Evolutionary conservation across 176 grass and related monocot genomes (phyloP), one percentile per base, ranked within the genome.

Genomic region (Triticum turgidum): DNA sequence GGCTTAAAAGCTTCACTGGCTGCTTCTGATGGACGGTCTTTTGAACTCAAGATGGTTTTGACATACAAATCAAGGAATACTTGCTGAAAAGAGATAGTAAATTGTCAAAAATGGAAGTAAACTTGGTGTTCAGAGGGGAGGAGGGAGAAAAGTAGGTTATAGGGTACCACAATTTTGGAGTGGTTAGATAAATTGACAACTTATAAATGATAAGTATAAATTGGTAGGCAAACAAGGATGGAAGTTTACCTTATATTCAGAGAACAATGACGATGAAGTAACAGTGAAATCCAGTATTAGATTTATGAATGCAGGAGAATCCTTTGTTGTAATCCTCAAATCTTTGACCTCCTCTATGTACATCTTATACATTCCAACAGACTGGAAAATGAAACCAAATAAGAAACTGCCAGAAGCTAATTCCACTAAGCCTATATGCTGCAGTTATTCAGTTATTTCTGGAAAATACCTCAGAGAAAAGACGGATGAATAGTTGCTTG

Each of bases 41-140:
- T 98, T 73, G 93, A 88, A 88, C 93, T 95, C 83, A 98, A 89
- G 73, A 96, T 90, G 45, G 79, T 80, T 90, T 91, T 96, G 69
- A 94, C 82, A 78, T 94, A 98, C 42, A 96, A 73, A 83, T 98
- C 96, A 89, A 98, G 96, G 83, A 98, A 96, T 68, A 89, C 37
- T n/a, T 69, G 59, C 93, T 98, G 93, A 84, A 91, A 89, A 77
- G 44, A 79, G 11, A 80, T 51, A 85, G 58, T 35, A 62, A 54
- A 76, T 78, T 67, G 38, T 83, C 85, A 86, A 45, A 75, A 21
- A 87, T 14, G 39, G 5, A 65, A 72, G 73, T 2, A 42, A 81
- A 77, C 65, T 30, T 79, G 13, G 79, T 1, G 25, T 54, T 27
- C 38, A 82, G 25, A 25, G 27, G 17, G 37, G 77, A 84, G 59